Conservation (phyloP, 1,284 basidiomycete genomes). For the Volvariella surrecta region DNA sequence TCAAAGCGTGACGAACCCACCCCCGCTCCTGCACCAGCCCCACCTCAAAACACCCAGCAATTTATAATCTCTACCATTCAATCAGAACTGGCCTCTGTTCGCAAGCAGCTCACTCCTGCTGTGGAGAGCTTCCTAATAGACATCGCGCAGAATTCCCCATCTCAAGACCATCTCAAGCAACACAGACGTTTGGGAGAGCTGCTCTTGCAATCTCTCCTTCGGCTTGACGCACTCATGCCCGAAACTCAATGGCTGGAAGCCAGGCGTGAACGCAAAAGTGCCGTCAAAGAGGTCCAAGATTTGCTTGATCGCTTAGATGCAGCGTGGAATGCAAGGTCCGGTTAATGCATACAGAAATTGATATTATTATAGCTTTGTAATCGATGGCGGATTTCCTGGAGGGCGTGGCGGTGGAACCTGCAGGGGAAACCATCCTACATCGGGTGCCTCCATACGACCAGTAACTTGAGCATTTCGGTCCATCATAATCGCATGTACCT, state of each 20-base stretch:
- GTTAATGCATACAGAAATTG: conserved; percentile 2
- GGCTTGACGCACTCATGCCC: conserved; percentile 63
- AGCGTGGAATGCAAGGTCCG: conserved; percentile 19
- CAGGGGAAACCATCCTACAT: conserved; percentile 15
- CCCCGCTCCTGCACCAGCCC: conserved; percentile 16
- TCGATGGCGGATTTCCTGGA: conserved; percentile 13
- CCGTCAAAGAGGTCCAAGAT: conserved; percentile 46
- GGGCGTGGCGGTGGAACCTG: conserved; percentile 6
- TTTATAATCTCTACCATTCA: conserved; percentile 47
- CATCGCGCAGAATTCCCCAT: conserved; percentile 14
- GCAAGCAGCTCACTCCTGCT: conserved; percentile 40
- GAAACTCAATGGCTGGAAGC: conserved; percentile 67
- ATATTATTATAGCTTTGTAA: conserved; percentile 22
- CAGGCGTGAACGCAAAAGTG: conserved; percentile 63
- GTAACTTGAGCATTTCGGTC: conserved; percentile 51
- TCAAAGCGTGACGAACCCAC: conserved; percentile 18
- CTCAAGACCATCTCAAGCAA: conserved; percentile 27
- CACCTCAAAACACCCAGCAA: conserved; percentile 37
- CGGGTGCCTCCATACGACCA: conserved; percentile 23
- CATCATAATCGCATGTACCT: conserved; percentile 61
- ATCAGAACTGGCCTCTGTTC: conserved; percentile 49
- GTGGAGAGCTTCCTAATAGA: conserved; percentile 45
- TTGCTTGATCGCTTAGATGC: conserved; percentile 33
- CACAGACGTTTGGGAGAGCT: conserved; percentile 61
- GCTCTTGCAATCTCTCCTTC: conserved; percentile 67